Evolutionary conservation across 2,329 filamentous ascomycete species (phyloP).

Genomic region (Periglandula ipomoeae): DNA sequence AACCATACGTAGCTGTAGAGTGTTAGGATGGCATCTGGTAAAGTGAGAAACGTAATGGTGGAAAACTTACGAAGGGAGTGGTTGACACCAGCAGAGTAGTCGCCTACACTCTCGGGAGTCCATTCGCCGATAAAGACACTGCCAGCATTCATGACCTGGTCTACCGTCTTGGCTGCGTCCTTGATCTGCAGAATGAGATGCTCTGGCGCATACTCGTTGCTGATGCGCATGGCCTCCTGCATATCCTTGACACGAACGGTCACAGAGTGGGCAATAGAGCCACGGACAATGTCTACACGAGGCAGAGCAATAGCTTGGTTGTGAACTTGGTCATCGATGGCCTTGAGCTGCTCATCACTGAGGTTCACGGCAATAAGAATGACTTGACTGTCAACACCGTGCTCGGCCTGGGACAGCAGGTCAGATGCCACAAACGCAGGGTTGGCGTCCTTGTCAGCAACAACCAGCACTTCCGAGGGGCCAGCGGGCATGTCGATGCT

Average conservation of each 20-base stretch:
- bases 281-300: slow-evolving; percentile 84
- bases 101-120: slow-evolving; percentile 96
- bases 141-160: slow-evolving; percentile 82
- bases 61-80: slow-evolving; percentile 80
- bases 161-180: slow-evolving; percentile 64
- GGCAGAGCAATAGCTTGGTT: slow-evolving; percentile 78
- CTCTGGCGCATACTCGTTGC: slow-evolving; percentile 93
- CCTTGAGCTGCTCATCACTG: slow-evolving; percentile 58
- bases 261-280: slow-evolving; percentile 83
- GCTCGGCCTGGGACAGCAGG: slow-evolving; percentile 89
- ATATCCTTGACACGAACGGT: slow-evolving; percentile 68
- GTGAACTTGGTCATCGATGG: slow-evolving; percentile 88
- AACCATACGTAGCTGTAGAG: slow-evolving; percentile 79
- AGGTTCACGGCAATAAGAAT: slow-evolving; percentile 81
- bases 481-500: slow-evolving; percentile 98
- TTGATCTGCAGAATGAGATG: slow-evolving; percentile 88
- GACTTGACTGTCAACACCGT: slow-evolving; percentile 93
- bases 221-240: slow-evolving; percentile 67
- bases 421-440: slow-evolving; percentile 94
- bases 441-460: slow-evolving; percentile 81
- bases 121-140: slow-evolving; percentile 93
- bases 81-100: slow-evolving; percentile 97
- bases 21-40: background rate
- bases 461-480: slow-evolving; percentile 91
- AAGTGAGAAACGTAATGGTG: background rate